These are phyloP conservation scores for Pueraria montana DNA, from an alignment of 306 rosid species.

Conservation along the genomic window DNA sequence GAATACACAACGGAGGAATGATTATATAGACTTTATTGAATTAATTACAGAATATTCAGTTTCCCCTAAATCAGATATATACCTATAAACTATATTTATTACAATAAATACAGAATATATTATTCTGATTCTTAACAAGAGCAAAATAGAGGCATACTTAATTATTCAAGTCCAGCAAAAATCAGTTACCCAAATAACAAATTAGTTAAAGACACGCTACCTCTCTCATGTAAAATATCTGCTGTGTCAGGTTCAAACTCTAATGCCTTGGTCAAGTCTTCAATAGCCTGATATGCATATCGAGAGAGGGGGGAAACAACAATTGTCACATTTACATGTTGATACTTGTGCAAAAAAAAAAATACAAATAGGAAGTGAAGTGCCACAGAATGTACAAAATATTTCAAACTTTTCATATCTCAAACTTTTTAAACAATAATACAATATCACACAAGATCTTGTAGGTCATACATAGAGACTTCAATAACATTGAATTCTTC, in stretches of 20 bases:
- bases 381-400: conserved; percentile 15
- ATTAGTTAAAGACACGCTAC: conserved; percentile 57
- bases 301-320: conserved; percentile 19
- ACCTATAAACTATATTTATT: too few relatives aligned
- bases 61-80: too few relatives aligned
- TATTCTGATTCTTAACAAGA: too few relatives aligned
- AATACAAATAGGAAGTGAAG: conserved; percentile 30
- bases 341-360: conserved; percentile 42
- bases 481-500: conserved; percentile 18
- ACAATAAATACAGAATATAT: too few relatives aligned
- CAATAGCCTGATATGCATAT: conserved; percentile 76
- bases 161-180: conserved; percentile 11
- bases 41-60: too few relatives aligned
- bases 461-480: conserved; percentile 5
- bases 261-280: conserved; percentile 87
- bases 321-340: conserved; percentile 35
- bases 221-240: conserved; percentile 93
- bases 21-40: too few relatives aligned
- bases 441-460: conserved; percentile 13
- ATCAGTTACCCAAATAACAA: conserved; percentile 9
- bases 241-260: conserved; percentile 83
- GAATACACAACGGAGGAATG: too few relatives aligned
- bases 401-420: conserved; percentile 23
- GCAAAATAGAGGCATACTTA: conserved; percentile 26
- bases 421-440: background rate